phyloP scores from a whole-genome alignment of 1,284 basidiomycete genomes.

The Melampsora abietis-canadensis region DNA sequence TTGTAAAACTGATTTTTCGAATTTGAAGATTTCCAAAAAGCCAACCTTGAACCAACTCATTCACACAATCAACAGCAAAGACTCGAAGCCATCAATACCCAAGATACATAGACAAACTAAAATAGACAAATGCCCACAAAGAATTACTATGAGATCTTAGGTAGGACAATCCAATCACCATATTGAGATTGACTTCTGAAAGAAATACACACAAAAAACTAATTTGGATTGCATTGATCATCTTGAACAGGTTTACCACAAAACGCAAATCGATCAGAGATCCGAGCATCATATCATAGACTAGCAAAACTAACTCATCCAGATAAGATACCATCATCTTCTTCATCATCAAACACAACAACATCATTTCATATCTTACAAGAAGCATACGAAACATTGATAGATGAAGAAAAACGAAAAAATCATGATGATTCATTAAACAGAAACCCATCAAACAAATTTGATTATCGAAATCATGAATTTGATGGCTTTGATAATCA shows the following conservation, averaged over 20 bases:
- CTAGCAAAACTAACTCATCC: constrained; percentile 34
- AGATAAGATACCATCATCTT: constrained; percentile 24
- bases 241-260: neutral
- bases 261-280: constrained; percentile 17
- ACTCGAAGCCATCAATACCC: too few relatives aligned
- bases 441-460: neutral
- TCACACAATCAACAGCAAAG: too few relatives aligned
- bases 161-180: too few relatives aligned
- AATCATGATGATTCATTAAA: constrained; percentile 10
- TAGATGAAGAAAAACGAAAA: constrained; percentile 16
- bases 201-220: too few relatives aligned
- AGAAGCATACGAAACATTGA: constrained; percentile 37
- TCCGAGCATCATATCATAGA: constrained; percentile 23
- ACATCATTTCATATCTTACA: constrained; percentile 16
- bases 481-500: neutral
- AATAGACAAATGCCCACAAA: too few relatives aligned
- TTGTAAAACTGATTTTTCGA: too few relatives aligned
- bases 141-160: too few relatives aligned
- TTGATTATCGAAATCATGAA: too few relatives aligned
- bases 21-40: too few relatives aligned
- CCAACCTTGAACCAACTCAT: too few relatives aligned
- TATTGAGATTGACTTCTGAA: too few relatives aligned
- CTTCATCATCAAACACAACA: neutral
- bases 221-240: neutral
- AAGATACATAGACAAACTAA: too few relatives aligned